Base-by-base conservation (phyloP, 352 stramenopile genomes). In the Pythium folliculosum region DNA sequence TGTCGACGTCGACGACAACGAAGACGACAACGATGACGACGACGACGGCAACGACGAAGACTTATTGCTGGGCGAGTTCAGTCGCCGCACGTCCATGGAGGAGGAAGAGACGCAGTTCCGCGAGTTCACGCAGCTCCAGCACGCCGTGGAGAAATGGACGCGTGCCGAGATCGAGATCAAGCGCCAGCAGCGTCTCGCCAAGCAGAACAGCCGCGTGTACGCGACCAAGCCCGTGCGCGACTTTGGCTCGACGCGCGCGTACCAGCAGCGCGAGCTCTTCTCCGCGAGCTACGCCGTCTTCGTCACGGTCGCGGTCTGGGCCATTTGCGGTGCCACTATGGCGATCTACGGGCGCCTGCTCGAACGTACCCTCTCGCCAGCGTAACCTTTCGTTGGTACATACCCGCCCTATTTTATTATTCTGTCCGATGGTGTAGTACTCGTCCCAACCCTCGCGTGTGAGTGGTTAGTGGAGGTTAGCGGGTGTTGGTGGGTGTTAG, bases 121-220 rank as follows among this genome's bases (percentile, higher is more conserved):
- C 6, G 81, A 92, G 67, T 77, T 92, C 35, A 60, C 78, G 45
- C 77, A 81, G 63, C 76, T 89, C 5, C 83, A 92, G 54, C 61
- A 65, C 21, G 80, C 75, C 0, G 78, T 92, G 21, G 74, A 77
- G 0, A 77, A 71, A 35, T 92, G 77, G 77, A 74, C 81, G 1
- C 30, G 67, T 7, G 83, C 84, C 60, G 81, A 90, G 61, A 77
- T 77, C 9, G 71, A 76, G 23, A 71, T 71, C 21, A 77, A 75
- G 47, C 63, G 68, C 44, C 67, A 80, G 55, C 66, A 86, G 51
- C 67, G 68, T 32, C 47, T 71, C 35, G 59, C 63, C 23, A 78
- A 81, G 67, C 76, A 76, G 51, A 60, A 25, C 47, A 70, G 75
- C 37, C 70, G 57, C 60, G 51, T 76, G 68, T 71, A 75, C 67